phyloP scores from a whole-genome alignment of 2,329 filamentous ascomycete species.

The Stagonosporopsis vannaccii region DNA sequence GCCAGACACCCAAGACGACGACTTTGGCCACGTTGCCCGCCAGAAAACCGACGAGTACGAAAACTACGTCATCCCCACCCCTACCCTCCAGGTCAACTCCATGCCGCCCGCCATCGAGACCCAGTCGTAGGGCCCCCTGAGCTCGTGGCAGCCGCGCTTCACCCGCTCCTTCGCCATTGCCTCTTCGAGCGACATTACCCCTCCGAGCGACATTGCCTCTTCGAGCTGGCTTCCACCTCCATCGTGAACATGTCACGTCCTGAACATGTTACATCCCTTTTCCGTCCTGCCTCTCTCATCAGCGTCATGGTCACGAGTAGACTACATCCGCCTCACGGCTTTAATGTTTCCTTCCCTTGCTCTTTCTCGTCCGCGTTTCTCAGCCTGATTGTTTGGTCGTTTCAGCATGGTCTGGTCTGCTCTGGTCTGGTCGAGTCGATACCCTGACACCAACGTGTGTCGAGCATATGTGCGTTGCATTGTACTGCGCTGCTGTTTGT shows the following conservation, averaged over 20 bases:
- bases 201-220: not conserved
- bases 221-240: not conserved
- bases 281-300: not conserved
- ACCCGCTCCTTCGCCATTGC: not conserved
- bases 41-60: slow-evolving; percentile 29
- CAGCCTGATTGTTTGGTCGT: not conserved
- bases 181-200: not conserved
- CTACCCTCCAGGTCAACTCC: slow-evolving; percentile 42
- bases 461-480: slow-evolving; percentile 7
- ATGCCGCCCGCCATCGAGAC: slow-evolving; percentile 33
- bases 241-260: not conserved
- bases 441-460: slow-evolving; percentile 19
- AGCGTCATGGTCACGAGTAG: slow-evolving; percentile 13
- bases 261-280: not conserved
- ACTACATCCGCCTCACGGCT: slow-evolving; percentile 17
- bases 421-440: slow-evolving; percentile 17
- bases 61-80: slow-evolving; percentile 33
- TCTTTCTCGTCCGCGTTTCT: not conserved
- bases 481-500: not conserved
- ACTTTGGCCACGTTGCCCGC: slow-evolving; percentile 14
- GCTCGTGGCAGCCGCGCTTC: not conserved
- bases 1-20: slow-evolving; percentile 39
- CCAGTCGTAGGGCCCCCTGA: slow-evolving; percentile 21
- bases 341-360: not conserved
- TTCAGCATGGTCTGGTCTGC: slow-evolving; percentile 1